These are phyloP conservation scores for Naumovozyma baii DNA, from an alignment of 805 yeast species.

Conservation along the genomic window DNA sequence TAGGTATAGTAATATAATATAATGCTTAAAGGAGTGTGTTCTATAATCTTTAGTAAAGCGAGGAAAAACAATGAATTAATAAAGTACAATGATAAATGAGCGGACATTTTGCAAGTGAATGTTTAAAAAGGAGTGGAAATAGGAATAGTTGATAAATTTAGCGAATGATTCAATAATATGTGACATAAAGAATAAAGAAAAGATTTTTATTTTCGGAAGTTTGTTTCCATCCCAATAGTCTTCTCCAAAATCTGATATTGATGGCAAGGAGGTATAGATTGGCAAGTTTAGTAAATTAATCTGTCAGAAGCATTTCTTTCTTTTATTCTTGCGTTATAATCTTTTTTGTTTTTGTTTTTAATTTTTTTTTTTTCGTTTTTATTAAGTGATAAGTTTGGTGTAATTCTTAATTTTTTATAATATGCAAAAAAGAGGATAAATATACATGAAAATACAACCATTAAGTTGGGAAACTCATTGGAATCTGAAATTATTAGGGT, in stretches of 20 bases:
- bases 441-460: not conserved
- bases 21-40: not conserved
- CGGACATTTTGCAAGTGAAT: constrained; percentile 2
- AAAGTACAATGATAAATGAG: not conserved
- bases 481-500: constrained; percentile 1
- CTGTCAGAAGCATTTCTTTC: not conserved
- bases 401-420: not conserved
- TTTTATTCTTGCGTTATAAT: not conserved
- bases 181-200: too few species aligned
- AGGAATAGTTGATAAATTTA: not conserved
- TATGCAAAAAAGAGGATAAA: not conserved
- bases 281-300: too few species aligned
- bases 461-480: not conserved
- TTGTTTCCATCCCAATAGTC: too few species aligned
- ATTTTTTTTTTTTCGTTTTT: too few species aligned
- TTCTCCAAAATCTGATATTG: too few species aligned
- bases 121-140: constrained; percentile 2
- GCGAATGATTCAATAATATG: too few species aligned
- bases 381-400: not conserved
- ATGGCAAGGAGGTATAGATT: too few species aligned
- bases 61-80: not conserved
- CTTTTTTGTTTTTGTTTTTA: too few species aligned
- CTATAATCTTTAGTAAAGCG: too few species aligned
- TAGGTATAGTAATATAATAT: not conserved
- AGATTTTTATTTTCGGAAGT: too few species aligned